Percentiles rank a stretch among this genome's conserved stretches.
Conservation (phyloP, 495 filamentous ascomycete species). For the Rostrohypoxylon terebratum region DNA sequence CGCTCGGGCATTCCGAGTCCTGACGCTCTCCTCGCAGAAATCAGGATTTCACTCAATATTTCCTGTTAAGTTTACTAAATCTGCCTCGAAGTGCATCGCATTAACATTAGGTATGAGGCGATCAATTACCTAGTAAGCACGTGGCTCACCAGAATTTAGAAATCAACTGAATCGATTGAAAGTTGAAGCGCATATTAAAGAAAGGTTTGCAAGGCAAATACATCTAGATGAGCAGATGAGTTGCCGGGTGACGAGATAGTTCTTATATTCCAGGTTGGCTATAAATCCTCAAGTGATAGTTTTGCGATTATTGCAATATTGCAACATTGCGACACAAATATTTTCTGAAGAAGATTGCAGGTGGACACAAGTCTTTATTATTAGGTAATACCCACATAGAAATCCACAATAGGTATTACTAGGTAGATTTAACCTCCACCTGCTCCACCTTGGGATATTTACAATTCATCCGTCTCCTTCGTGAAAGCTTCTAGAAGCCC, state of each 20-base stretch:
- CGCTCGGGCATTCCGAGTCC: neutral
- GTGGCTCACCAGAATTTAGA: too few species aligned
- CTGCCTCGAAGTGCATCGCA: neutral
- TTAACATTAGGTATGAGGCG: neutral
- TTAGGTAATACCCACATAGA: neutral
- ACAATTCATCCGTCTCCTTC: neutral
- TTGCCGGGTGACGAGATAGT: neutral
- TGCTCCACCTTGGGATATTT: neutral
- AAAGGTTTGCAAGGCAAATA: neutral
- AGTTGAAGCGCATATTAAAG: neutral
- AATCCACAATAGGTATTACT: neutral
- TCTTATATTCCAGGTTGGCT: neutral
- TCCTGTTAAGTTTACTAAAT: neutral
- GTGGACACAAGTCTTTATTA: neutral
- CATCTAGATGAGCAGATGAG: too few species aligned
- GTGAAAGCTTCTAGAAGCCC: slow-evolving; percentile 6
- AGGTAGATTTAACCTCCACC: neutral
- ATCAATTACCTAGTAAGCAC: too few species aligned
- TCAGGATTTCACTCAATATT: neutral
- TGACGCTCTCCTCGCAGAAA: slow-evolving; percentile 1
- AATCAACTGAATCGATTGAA: neutral
- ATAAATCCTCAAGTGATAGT: neutral
- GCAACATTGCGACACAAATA: neutral
- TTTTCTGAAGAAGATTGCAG: slow-evolving; percentile 1
- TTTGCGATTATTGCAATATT: neutral